Evolutionary conservation across 2,329 filamentous ascomycete species (phyloP).

Genomic region (Cordyceps farinosa): DNA sequence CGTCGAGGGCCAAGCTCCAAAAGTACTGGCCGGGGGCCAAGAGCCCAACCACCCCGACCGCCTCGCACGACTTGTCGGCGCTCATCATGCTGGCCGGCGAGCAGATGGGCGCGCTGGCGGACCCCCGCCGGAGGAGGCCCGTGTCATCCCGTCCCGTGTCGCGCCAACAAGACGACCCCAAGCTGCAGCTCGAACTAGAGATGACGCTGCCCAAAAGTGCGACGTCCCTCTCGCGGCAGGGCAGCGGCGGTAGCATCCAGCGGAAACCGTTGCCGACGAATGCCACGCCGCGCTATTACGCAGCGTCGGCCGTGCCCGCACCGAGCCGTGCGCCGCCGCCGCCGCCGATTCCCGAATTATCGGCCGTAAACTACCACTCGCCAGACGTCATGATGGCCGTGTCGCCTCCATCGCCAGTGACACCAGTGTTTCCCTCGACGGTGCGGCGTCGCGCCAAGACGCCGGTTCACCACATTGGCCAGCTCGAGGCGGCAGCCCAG

Average conservation of each 20-base stretch:
- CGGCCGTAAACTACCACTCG: conserved; percentile 2
- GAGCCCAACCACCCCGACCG: background rate
- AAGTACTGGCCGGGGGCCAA: conserved; percentile 10
- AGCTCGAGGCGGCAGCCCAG: conserved; percentile 38
- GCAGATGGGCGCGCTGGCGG: conserved; percentile 10
- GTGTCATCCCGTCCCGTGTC: background rate
- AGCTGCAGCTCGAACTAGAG: conserved; percentile 2
- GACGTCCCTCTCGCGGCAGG: background rate
- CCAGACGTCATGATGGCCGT: background rate
- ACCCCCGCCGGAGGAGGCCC: background rate
- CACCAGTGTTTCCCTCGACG: conserved; percentile 23
- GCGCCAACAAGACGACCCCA: background rate
- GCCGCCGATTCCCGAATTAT: conserved; percentile 14
- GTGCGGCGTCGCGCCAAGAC: conserved; percentile 49
- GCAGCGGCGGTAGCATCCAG: conserved; percentile 7
- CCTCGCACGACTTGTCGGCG: background rate
- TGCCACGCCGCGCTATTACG: background rate
- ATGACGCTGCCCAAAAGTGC: conserved; percentile 10
- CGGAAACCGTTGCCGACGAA: conserved; percentile 9
- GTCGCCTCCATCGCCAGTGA: conserved; percentile 21
- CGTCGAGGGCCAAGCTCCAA: background rate
- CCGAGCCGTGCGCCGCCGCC: conserved; percentile 11
- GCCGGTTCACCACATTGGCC: conserved; percentile 47
- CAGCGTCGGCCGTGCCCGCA: background rate
- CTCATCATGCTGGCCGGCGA: conserved; percentile 11